Percentiles rank a stretch among this genome's conserved stretches.
Conservation (phyloP, 768 basidiomycete genomes). For the Fibroporia radiculosa region DNA sequence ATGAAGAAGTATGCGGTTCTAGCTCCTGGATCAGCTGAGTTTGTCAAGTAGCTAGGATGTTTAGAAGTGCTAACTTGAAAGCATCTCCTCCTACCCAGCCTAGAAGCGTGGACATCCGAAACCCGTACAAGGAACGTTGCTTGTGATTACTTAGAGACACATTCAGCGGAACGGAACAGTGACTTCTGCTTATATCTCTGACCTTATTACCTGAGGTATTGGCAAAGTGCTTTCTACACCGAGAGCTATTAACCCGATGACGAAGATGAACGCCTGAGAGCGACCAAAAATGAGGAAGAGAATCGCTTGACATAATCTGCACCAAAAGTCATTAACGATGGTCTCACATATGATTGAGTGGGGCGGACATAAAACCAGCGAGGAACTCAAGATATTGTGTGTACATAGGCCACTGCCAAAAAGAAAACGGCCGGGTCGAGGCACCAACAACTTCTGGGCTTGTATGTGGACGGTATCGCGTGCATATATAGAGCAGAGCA, state of each 20-base stretch:
- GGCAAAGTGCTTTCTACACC: conserved; percentile 85
- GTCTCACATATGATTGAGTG: not conserved
- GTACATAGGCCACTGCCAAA: conserved; percentile 84
- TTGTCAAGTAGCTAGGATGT: too few relatives aligned
- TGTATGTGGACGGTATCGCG: conserved; percentile 53
- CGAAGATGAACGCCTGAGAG: conserved; percentile 47
- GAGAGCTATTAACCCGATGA: conserved; percentile 69
- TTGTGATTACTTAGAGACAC: conserved; percentile 56
- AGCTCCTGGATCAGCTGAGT: too few relatives aligned
- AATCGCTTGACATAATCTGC: conserved; percentile 60
- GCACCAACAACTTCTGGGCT: conserved; percentile 52
- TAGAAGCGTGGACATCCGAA: conserved; percentile 71
- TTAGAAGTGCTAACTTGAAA: conserved; percentile 55
- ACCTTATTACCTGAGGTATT: conserved; percentile 79
- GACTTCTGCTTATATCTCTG: not conserved
- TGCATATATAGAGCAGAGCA: conserved; percentile 75
- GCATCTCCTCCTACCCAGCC: conserved; percentile 82
- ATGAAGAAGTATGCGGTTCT: conserved; percentile 80
- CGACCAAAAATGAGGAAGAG: conserved; percentile 68
- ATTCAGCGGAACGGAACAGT: not conserved
- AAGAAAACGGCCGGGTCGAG: conserved; percentile 61
- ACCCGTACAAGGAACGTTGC: conserved; percentile 75
- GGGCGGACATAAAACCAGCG: conserved; percentile 64
- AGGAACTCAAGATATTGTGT: conserved; percentile 78
- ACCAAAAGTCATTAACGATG: not conserved